Conservation (phyloP, 2,329 filamentous ascomycete genomes). For the Arthrinium puccinioides region DNA sequence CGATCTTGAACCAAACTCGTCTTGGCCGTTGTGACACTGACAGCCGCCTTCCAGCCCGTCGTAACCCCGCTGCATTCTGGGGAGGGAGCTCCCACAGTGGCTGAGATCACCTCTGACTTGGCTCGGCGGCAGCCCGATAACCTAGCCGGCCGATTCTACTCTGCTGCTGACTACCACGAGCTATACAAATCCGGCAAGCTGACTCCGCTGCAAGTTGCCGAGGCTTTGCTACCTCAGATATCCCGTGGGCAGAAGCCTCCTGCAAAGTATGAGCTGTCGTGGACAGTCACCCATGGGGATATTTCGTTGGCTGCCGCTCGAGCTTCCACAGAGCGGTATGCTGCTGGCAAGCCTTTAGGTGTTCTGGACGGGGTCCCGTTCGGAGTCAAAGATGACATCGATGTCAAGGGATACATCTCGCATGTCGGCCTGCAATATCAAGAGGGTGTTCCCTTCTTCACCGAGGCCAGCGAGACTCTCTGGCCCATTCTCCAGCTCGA, state of each 20-base stretch:
- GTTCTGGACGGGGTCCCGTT: slow-evolving; percentile 77
- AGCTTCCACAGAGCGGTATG: slow-evolving; percentile 67
- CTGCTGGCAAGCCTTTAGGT: slow-evolving; percentile 55
- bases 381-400: slow-evolving; percentile 75
- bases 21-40: too few species aligned
- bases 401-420: slow-evolving; percentile 62
- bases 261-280: slow-evolving; percentile 63
- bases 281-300: slow-evolving; percentile 59
- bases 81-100: slow-evolving; percentile 19
- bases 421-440: slow-evolving; percentile 58
- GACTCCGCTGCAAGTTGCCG: slow-evolving; percentile 65
- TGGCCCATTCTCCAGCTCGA: slow-evolving; percentile 68
- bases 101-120: slow-evolving; percentile 34
- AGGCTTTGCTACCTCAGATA: slow-evolving; percentile 65
- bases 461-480: slow-evolving; percentile 44
- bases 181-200: slow-evolving; percentile 63
- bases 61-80: slow-evolving; percentile 43
- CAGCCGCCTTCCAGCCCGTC: too few species aligned
- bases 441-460: slow-evolving; percentile 43
- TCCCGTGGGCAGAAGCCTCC: slow-evolving; percentile 45
- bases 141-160: slow-evolving; percentile 51
- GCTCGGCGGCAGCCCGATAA: slow-evolving; percentile 31
- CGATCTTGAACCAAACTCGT: too few species aligned
- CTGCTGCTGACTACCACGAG: slow-evolving; percentile 68
- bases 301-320: slow-evolving; percentile 59